These are phyloP conservation scores for Cenchrus purpureus DNA, from an alignment of 176 grass and related monocot genomes.

Conservation along the genomic window DNA sequence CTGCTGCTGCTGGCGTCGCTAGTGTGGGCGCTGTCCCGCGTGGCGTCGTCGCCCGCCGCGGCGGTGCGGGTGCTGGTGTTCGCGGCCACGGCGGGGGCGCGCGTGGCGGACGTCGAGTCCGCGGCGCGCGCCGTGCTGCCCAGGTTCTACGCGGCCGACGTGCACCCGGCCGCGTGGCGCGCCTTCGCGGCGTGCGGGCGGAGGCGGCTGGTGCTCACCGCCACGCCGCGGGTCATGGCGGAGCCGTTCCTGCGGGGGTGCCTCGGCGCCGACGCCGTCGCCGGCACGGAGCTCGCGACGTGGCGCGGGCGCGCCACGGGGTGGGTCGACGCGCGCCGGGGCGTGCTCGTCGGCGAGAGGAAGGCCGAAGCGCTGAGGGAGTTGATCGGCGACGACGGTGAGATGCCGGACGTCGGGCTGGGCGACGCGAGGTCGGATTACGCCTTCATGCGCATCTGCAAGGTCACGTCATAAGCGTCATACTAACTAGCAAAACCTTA, in stretches of 20 bases:
- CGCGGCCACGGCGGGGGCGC: conserved; percentile 57
- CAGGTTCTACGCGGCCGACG: conserved; percentile 68
- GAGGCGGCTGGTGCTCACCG: conserved; percentile 38
- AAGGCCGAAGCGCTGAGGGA: conserved; percentile 51
- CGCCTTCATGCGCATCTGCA: conserved; percentile 60
- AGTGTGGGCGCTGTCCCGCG: conserved; percentile 42
- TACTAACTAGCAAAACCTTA: neutral
- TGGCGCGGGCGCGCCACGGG: conserved; percentile 54
- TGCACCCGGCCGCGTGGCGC: conserved; percentile 51
- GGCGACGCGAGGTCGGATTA: conserved; percentile 52
- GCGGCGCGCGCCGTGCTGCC: conserved; percentile 69
- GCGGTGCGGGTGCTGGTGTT: conserved; percentile 51
- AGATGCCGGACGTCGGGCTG: conserved; percentile 48
- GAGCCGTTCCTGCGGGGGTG: conserved; percentile 69
- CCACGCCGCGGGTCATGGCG: conserved; percentile 61
- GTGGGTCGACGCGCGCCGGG: conserved; percentile 28
- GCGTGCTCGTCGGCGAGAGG: conserved; percentile 39
- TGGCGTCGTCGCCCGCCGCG: conserved; percentile 54
- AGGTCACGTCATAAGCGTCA: conserved; percentile 29
- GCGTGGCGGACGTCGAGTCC: conserved; percentile 60
- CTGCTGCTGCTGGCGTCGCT: conserved; percentile 61
- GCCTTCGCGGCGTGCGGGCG: conserved; percentile 45
- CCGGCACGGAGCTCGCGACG: conserved; percentile 57
- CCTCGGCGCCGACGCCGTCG: conserved; percentile 57
- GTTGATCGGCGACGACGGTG: conserved; percentile 29